Conservation (phyloP, 106 monocot genomes). For the Chionographis japonica region DNA sequence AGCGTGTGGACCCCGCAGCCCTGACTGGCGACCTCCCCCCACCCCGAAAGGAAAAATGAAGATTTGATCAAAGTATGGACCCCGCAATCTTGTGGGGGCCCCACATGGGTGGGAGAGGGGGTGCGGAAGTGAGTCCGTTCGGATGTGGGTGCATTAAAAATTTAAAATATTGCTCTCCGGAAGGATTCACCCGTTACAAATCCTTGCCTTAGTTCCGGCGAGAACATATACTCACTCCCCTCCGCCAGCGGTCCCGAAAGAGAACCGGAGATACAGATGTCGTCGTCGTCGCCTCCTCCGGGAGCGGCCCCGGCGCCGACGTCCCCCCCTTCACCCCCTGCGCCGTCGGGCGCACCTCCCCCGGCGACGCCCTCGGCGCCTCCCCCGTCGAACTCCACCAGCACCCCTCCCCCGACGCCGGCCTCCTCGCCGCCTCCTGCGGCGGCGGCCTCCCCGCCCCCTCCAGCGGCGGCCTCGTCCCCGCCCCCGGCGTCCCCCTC, state of each 20-base stretch:
- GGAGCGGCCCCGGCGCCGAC: background rate
- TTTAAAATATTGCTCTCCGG: too few relatives aligned
- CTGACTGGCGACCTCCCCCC: too few relatives aligned
- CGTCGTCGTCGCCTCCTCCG: background rate
- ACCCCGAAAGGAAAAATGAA: too few relatives aligned
- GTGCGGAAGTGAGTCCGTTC: too few relatives aligned
- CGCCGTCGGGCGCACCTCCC: background rate
- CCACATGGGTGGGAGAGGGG: too few relatives aligned
- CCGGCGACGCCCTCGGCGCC: background rate
- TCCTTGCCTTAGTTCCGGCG: too few relatives aligned
- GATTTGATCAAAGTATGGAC: too few relatives aligned
- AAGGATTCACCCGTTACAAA: too few relatives aligned
- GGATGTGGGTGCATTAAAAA: too few relatives aligned
- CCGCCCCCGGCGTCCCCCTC: slow-evolving; percentile 8
- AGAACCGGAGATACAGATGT: background rate
- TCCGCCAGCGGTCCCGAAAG: background rate
- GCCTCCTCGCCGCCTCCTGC: slow-evolving; percentile 3
- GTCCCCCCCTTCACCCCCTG: background rate
- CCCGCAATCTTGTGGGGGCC: too few relatives aligned
- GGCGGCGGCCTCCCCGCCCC: background rate
- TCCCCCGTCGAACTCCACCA: background rate
- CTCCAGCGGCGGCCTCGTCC: background rate
- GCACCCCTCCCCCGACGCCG: background rate
- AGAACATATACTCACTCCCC: background rate
- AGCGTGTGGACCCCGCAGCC: too few relatives aligned